These are phyloP conservation scores for Nothophaeocryptopus gaeumannii DNA, from an alignment of 2,329 filamentous ascomycete species.

Conservation along the genomic window DNA sequence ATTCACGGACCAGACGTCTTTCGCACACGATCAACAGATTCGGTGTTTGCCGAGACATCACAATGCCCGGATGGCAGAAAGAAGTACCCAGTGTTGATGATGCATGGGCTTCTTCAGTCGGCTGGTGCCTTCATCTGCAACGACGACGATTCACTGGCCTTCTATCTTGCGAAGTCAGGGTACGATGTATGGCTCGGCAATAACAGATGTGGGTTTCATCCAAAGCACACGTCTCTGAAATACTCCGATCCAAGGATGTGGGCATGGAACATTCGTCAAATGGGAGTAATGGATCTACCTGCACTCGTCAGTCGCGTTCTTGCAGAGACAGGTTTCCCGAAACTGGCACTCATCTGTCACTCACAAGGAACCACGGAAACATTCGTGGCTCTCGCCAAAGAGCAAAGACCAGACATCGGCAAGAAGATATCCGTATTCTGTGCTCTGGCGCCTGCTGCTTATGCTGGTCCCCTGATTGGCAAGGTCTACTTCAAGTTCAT, in stretches of 20 bases:
- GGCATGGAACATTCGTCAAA: conserved; percentile 93
- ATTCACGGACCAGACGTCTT: conserved; percentile 64
- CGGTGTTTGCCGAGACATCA: conserved; percentile 35
- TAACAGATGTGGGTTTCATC: conserved; percentile 82
- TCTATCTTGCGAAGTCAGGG: conserved; percentile 86
- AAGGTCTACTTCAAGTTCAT: conserved; percentile 93
- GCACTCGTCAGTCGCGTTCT: conserved; percentile 78
- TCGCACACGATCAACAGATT: conserved; percentile 20
- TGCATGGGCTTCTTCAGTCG: conserved; percentile 85
- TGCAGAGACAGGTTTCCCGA: conserved; percentile 75
- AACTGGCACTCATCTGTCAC: conserved; percentile 79
- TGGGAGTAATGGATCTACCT: conserved; percentile 85
- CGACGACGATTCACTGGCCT: conserved; percentile 84
- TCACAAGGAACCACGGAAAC: conserved; percentile 90
- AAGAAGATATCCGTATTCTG: conserved; percentile 85
- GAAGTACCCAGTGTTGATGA: conserved; percentile 79
- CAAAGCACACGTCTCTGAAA: conserved; percentile 68
- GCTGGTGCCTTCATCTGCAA: conserved; percentile 86
- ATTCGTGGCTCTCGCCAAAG: conserved; percentile 82
- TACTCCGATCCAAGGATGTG: conserved; percentile 86
- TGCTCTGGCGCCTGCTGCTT: conserved; percentile 83
- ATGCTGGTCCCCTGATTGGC: conserved; percentile 79
- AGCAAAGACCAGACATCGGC: conserved; percentile 81
- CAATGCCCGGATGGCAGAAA: conserved; percentile 37
- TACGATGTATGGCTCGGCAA: conserved; percentile 97